These are phyloP conservation scores for Jatropha podagrica DNA, from an alignment of 441 rosid genomes.

Conservation along the genomic window DNA sequence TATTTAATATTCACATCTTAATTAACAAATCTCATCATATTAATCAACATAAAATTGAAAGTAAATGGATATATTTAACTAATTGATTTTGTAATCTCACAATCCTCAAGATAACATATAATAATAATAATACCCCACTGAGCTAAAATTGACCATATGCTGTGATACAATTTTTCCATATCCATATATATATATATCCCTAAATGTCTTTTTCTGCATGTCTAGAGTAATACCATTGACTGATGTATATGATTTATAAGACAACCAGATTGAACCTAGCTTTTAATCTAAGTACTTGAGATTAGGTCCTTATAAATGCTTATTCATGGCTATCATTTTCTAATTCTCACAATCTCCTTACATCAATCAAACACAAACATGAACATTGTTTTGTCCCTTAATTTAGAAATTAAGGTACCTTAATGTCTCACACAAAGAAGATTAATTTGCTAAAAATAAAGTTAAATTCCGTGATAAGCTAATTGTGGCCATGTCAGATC, in stretches of 20 bases:
- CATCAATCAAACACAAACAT: conserved; percentile 23
- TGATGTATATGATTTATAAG: conserved; percentile 4
- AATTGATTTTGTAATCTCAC: no score
- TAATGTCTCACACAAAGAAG: background rate
- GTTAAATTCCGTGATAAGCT: conserved; percentile 11
- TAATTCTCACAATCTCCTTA: conserved; percentile 1
- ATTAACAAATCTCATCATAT: no score
- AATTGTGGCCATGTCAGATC: conserved; percentile 29
- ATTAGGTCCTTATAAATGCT: conserved; percentile 15
- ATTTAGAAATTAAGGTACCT: conserved; percentile 11
- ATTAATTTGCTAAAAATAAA: background rate
- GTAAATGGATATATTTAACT: no score
- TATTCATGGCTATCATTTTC: conserved; percentile 1
- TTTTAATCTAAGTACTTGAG: conserved; percentile 21
- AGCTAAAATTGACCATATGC: no score
- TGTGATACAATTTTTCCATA: no score
- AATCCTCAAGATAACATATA: no score
- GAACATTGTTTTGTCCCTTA: conserved; percentile 17
- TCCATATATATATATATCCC: background rate
- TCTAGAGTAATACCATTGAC: background rate
- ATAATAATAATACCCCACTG: no score
- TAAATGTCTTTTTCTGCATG: background rate
- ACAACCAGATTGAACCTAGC: conserved; percentile 18
- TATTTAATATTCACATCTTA: no score
- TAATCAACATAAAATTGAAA: no score